Percentiles rank a stretch among this genome's conserved stretches.
Conservation (phyloP, 192 early-diverging fungal genomes). For the Gamsiella multidivaricata region DNA sequence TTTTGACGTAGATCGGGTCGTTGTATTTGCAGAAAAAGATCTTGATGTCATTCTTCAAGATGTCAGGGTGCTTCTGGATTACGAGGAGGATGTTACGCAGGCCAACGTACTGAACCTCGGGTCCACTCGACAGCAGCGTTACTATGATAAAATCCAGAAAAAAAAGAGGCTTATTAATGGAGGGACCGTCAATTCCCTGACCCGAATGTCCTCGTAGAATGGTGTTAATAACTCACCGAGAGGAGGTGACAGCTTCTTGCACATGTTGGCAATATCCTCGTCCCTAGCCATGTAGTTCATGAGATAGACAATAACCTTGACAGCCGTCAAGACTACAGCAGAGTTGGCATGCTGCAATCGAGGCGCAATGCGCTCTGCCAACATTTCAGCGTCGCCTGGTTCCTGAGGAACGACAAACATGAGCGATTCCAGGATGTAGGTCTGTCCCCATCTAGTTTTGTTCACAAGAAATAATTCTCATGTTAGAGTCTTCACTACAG, state of each 20-base stretch:
- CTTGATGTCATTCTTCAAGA: slow-evolving; percentile 92
- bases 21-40: slow-evolving; percentile 99
- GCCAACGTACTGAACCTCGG: slow-evolving; percentile 97
- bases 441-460: slow-evolving; percentile 95
- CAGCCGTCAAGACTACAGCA: slow-evolving; percentile 84
- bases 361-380: slow-evolving; percentile 90
- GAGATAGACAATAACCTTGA: slow-evolving; percentile 93
- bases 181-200: too few relatives aligned
- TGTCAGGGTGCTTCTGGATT: slow-evolving; percentile 89
- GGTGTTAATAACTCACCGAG: slow-evolving; percentile 70
- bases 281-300: slow-evolving; percentile 93
- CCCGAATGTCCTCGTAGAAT: too few relatives aligned
- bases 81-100: slow-evolving; percentile 96
- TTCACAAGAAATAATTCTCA: background rate
- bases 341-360: slow-evolving; percentile 96
- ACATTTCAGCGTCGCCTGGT: slow-evolving; percentile 86
- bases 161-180: background rate
- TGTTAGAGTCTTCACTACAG: background rate
- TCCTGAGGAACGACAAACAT: slow-evolving; percentile 93
- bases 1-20: slow-evolving; percentile 98
- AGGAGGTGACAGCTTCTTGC: slow-evolving; percentile 90
- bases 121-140: slow-evolving; percentile 87
- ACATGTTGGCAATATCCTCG: slow-evolving; percentile 76
- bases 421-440: slow-evolving; percentile 92
- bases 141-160: slow-evolving; percentile 59